phyloP scores from a whole-genome alignment of 1,284 basidiomycete species.

The Porodaedalea pini region DNA sequence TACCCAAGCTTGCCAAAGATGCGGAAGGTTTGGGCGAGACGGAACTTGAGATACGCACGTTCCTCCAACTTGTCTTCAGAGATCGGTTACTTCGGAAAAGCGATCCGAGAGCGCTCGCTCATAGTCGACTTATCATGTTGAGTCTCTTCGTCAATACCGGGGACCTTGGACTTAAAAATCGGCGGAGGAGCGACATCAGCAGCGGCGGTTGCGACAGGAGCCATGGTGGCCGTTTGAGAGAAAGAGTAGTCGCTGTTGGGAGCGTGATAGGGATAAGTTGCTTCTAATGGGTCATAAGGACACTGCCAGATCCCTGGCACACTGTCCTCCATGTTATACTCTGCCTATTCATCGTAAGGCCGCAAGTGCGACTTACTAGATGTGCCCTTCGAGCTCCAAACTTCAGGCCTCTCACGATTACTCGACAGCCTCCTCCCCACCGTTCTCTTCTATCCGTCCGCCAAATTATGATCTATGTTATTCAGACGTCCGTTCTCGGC shows the following conservation, averaged over 20 bases:
- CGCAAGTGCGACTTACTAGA: too few relatives aligned
- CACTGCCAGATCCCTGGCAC: too few relatives aligned
- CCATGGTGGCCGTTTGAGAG: constrained; percentile 1
- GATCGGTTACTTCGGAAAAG: constrained; percentile 26
- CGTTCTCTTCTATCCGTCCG: constrained; percentile 41
- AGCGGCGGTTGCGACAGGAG: constrained; percentile 8
- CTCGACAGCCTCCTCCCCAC: constrained; percentile 27
- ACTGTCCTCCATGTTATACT: too few relatives aligned
- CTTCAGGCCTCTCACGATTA: constrained; percentile 10
- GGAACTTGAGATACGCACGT: constrained; percentile 47
- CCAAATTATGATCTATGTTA: too few relatives aligned
- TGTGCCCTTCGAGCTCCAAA: constrained; percentile 16
- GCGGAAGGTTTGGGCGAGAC: constrained; percentile 49
- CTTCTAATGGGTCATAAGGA: not conserved
- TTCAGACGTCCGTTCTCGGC: too few relatives aligned
- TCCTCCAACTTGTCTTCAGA: constrained; percentile 42
- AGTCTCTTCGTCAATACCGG: not conserved
- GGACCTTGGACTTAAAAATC: not conserved
- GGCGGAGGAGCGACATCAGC: not conserved
- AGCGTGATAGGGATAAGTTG: not conserved
- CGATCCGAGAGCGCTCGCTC: not conserved
- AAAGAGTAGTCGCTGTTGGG: not conserved
- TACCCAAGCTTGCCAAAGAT: constrained; percentile 53
- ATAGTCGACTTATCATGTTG: not conserved
- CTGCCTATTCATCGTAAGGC: too few relatives aligned